Percentiles rank a stretch among this genome's conserved stretches.
Evolutionary conservation across 441 rosid species (phyloP).

Genomic region (Populus hybrid): DNA sequence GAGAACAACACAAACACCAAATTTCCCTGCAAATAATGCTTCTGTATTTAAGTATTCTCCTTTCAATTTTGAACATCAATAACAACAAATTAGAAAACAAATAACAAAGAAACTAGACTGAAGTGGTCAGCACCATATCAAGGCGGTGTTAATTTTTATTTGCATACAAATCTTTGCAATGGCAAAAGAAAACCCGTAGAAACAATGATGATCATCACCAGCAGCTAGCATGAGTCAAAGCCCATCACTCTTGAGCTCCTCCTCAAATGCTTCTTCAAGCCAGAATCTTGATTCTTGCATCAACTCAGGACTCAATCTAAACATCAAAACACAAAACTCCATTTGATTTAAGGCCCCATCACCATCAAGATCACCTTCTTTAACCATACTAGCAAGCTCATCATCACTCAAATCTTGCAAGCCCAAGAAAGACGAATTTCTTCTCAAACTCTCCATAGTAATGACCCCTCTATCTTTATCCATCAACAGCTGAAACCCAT

Average conservation of each 20-base stretch:
- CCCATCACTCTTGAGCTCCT: slow-evolving; percentile 32
- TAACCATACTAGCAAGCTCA: slow-evolving; percentile 46
- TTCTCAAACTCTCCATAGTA: slow-evolving; percentile 52
- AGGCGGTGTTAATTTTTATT: neutral
- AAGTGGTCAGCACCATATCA: neutral
- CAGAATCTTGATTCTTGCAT: slow-evolving; percentile 52
- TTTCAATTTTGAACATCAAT: neutral
- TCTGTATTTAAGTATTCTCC: neutral
- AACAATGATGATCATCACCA: neutral
- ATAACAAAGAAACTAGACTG: neutral
- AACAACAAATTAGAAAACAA: neutral
- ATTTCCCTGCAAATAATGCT: neutral
- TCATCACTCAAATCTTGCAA: slow-evolving; percentile 51
- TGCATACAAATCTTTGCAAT: neutral
- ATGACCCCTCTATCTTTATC: slow-evolving; percentile 50
- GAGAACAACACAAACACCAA: neutral
- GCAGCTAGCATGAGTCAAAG: neutral
- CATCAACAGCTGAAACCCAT: slow-evolving; percentile 55
- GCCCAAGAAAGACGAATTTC: slow-evolving; percentile 47
- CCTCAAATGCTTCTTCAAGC: slow-evolving; percentile 40
- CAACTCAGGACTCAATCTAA: slow-evolving; percentile 62
- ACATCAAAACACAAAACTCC: slow-evolving; percentile 70
- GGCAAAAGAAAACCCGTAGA: neutral
- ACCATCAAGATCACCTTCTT: slow-evolving; percentile 61
- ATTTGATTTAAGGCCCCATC: slow-evolving; percentile 55